Evolutionary conservation across 768 basidiomycete genomes (phyloP), one percentile per base, ranked within the genome.

Genomic region (Sarcodon aspratus): DNA sequence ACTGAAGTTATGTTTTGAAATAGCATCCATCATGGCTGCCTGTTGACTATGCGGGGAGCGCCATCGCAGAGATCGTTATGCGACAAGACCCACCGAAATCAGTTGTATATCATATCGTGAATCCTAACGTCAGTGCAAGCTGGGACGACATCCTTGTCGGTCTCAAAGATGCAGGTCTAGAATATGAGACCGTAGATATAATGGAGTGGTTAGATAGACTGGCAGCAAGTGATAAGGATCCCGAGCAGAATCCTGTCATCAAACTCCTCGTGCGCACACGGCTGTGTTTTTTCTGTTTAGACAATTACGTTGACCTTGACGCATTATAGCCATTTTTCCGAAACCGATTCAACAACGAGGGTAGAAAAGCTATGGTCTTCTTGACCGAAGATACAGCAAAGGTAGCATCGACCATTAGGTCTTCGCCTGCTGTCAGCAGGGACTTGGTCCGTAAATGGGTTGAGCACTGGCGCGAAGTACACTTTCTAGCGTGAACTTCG

Each of bases 11-110:
- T 17, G 13, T 12, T 27, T 18, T 13, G 33, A 11, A n/a, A 3
- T 42, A 72, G 65, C 57, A 63, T 31, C 67, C 66, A 4, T 68
- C 72, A 0, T 79, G 76, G 75, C 63, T 79, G 1, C 75, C 78
- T 0, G 74, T 78, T 46, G 68, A 80, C 61, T 66, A 63, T 46
- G 76, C 76, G 1, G 76, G 68, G 7, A 61, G 61, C 33, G 67
- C 66, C 13, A 74, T 79, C 52, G 54, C 64, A 36, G 74, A 79
- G 50, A 64, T 79, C 46, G 61, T 72, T 5, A 46, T 53, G 47
- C 44, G 49, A 32, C 12, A 46, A 44, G 13, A 49, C 46, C 48
- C 44, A 12, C 12, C 18, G 11, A 36, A 54, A n/a, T 12, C 54
- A 11, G 42, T 56, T 9, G 67, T 71, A 4, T 66, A 68, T 55